Conservation (phyloP, 345 rosid genomes). For the Syzygium jambos region DNA sequence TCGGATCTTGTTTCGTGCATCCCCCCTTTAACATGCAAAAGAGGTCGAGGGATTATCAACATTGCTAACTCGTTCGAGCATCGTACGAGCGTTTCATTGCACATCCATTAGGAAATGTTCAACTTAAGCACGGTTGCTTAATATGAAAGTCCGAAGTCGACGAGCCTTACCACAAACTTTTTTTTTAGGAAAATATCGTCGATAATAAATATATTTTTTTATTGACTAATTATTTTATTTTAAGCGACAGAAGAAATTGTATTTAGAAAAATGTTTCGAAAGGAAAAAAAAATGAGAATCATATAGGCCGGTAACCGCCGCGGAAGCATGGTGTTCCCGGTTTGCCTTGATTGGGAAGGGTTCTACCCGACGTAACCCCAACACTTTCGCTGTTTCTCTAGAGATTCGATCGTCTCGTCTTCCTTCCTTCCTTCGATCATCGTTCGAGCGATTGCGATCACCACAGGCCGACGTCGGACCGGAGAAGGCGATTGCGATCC, state of each 20-base stretch:
- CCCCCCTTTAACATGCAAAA: not conserved
- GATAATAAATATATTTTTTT: no score
- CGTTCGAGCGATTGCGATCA: not conserved
- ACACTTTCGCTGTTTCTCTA: not conserved
- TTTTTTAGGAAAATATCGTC: no score
- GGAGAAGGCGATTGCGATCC: not conserved
- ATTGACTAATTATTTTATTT: no score
- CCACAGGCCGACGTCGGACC: not conserved
- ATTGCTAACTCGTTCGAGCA: not conserved
- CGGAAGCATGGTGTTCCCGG: not conserved
- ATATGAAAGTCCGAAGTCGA: not conserved
- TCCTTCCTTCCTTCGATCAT: not conserved
- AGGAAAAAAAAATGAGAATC: not conserved
- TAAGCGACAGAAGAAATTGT: no score
- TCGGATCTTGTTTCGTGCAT: not conserved
- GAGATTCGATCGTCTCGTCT: not conserved
- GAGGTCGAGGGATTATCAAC: not conserved
- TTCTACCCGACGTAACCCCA: not conserved
- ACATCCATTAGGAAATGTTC: not conserved
- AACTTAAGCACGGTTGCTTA: not conserved
- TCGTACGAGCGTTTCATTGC: accelerated
- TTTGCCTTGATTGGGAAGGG: not conserved
- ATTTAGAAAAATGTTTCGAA: no score
- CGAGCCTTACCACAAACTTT: accelerated
- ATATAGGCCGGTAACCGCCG: not conserved